Percentiles rank a stretch among this genome's conserved stretches.
phyloP scores from a whole-genome alignment of 2,329 filamentous ascomycete species.

The Cytospora leucostoma region DNA sequence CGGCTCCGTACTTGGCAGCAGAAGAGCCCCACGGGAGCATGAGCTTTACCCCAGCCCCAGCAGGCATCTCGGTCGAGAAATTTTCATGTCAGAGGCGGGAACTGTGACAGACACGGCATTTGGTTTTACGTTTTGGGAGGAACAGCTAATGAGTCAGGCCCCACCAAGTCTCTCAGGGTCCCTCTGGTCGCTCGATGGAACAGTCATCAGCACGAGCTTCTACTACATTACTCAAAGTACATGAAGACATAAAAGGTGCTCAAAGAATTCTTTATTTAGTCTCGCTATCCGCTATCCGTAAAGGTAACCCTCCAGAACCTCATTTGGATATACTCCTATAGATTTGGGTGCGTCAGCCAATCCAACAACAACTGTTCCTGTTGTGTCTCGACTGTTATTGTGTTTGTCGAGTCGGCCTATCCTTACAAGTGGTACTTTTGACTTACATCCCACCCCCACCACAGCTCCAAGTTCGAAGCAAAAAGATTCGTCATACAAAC shows the following conservation, averaged over 20 bases:
- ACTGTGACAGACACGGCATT: conserved; percentile 5
- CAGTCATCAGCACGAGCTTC: conserved; percentile 15
- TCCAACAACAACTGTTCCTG: background rate
- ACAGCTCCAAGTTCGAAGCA: background rate
- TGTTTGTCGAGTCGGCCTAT: background rate
- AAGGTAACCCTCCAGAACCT: background rate
- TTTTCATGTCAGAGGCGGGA: conserved; percentile 21
- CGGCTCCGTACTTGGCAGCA: background rate
- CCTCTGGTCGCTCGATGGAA: conserved; percentile 1
- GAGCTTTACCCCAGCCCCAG: background rate
- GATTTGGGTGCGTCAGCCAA: background rate
- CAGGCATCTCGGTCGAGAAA: conserved; percentile 13
- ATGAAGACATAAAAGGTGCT: background rate
- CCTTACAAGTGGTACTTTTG: background rate
- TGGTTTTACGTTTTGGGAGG: background rate
- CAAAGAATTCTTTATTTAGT: conserved; percentile 11
- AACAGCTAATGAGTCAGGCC: conserved; percentile 20
- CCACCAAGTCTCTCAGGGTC: conserved; percentile 6
- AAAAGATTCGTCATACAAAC: conserved; percentile 17
- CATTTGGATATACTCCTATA: background rate
- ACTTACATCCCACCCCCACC: conserved; percentile 18
- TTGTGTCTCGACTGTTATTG: background rate
- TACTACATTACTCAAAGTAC: background rate
- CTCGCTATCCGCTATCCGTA: background rate
- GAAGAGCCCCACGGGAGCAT: background rate